A percentile compares a stretch with the other conserved stretches of the same genome.
Evolutionary conservation across 1,139 yeast species (phyloP).

Genomic region (Zygoascus hellenicus): DNA sequence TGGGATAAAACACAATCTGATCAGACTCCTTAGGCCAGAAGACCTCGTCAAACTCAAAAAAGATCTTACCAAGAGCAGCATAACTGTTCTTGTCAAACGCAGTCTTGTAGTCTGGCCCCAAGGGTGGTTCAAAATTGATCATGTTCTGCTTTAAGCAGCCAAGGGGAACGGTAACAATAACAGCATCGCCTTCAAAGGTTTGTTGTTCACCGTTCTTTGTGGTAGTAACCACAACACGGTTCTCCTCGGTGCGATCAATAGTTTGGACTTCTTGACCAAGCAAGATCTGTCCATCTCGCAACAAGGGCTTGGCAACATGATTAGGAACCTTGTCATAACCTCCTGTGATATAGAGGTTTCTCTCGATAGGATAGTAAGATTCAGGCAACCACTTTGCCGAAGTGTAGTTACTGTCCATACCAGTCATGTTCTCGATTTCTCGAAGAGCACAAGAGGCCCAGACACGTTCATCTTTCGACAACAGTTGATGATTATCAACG

Average conservation of each 20-base stretch:
- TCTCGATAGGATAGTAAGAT: conserved; percentile 62
- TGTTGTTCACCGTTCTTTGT: conserved; percentile 13
- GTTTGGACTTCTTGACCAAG: conserved; percentile 42
- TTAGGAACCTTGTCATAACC: conserved; percentile 52
- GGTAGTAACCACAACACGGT: conserved; percentile 13
- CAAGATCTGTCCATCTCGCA: conserved; percentile 29
- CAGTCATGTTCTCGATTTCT: conserved; percentile 69
- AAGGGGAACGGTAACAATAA: conserved; percentile 71
- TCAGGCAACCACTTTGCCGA: conserved; percentile 55
- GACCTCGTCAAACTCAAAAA: conserved; percentile 60
- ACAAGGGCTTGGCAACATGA: conserved; percentile 42
- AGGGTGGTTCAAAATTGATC: conserved; percentile 54
- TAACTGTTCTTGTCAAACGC: conserved; percentile 52
- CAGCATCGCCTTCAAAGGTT: conserved; percentile 30
- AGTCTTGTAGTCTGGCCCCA: conserved; percentile 40
- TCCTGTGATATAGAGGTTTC: conserved; percentile 57
- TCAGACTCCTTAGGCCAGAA: conserved; percentile 60
- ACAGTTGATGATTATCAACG: conserved; percentile 39
- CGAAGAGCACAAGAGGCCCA: conserved; percentile 50
- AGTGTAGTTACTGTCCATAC: conserved; percentile 54
- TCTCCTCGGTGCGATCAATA: conserved; percentile 32
- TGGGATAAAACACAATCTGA: conserved; percentile 24
- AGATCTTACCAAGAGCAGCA: conserved; percentile 69
- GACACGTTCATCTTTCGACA: conserved; percentile 47
- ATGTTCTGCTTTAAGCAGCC: conserved; percentile 43